Evolutionary conservation across 352 stramenopile genomes (phyloP), one percentile per base, ranked within the genome.

Genomic region (Globisporangium spiculum): DNA sequence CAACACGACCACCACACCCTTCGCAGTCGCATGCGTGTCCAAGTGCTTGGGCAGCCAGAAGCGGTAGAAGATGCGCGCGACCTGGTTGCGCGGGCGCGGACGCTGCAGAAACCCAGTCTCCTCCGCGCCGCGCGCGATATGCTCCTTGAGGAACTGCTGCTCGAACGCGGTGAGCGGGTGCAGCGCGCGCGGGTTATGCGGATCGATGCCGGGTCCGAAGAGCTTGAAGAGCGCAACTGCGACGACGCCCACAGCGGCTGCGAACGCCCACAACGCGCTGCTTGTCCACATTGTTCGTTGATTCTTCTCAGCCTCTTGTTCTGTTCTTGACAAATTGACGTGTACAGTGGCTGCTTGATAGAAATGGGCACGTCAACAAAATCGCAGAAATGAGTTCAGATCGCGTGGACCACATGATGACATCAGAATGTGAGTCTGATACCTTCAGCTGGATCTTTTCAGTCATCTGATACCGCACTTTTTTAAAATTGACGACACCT

Each of bases 1-100:
- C 34, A 94, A 66, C 52, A 90, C 79, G 22, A 93, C 73, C n/a
- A 94, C 77, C 6, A 94, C 76, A 9, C 79, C 84, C 38, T 75
- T 79, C 1, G 73, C 74, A 1, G 57, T 24, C 1, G 71, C 57
- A 41, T 74, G 62, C 10, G 70, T 74, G 20, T 73, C 66, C n/a
- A 85, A 52, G n/a, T 78, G 67, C 46, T 70, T 80, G 14, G 84
- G 84, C 59, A 86, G 60, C 84, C 84, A 93, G 50, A 90, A 82
- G 46, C 84, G 83, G 59, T 91, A 93, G 74, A 93, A 93, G 26
- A 93, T 68, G 27, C 78, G 84, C 54, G 76, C 73, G 16, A 70
- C 26, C 22, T 87, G 69, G 20, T 76, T 72, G 30, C 68, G 72
- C 12, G 81, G 72, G 14, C 84, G 70, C 9, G 75, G 67, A 0